Percentiles rank a stretch among this genome's conserved stretches.
Conservation (phyloP, 148 eudicot genomes). For the Silene conica region DNA sequence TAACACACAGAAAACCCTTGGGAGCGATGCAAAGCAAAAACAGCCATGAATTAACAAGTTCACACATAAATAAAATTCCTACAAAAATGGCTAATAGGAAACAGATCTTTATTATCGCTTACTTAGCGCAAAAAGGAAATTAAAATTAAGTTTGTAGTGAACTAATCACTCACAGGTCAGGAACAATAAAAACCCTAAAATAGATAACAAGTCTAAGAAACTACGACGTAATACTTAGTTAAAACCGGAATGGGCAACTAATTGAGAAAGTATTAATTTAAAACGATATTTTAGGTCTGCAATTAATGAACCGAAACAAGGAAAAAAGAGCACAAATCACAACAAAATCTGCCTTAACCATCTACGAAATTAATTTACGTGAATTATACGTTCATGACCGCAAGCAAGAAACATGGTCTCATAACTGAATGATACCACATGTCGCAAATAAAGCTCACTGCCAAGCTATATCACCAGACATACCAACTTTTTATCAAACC, state of each 20-base stretch:
- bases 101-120: not conserved
- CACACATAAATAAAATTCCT: not conserved
- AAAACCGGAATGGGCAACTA: not conserved
- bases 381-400: not conserved
- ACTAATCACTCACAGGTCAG: not conserved
- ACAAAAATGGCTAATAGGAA: not conserved
- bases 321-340: not conserved
- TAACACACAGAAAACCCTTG: not conserved
- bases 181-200: too few species aligned
- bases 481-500: too few species aligned
- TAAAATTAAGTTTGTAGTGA: not conserved
- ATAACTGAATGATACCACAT: not conserved
- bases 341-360: not conserved
- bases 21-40: not conserved
- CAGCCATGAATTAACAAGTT: not conserved
- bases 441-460: not conserved
- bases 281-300: not conserved
- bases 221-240: not conserved
- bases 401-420: not conserved
- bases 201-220: not conserved
- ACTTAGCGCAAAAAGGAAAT: not conserved
- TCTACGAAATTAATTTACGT: not conserved
- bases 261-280: not conserved
- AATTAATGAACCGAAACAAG: conserved; percentile 8
- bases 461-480: not conserved